Conservation (phyloP, 73 alveolate species). For the Paramecium tetraurelia region DNA sequence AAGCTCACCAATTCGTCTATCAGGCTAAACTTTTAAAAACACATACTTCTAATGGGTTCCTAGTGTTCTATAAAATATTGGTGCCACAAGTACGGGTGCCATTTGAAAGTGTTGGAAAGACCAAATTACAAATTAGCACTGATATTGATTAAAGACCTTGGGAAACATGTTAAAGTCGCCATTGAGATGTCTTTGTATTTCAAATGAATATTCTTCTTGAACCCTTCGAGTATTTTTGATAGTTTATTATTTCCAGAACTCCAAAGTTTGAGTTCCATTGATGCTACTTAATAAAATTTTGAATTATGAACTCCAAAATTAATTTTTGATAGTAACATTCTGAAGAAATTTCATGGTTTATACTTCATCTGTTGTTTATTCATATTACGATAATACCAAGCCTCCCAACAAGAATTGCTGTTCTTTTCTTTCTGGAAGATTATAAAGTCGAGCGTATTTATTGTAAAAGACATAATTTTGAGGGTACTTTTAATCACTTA, state of each 20-base stretch:
- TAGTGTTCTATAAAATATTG: background rate
- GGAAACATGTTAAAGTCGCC: background rate
- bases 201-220: background rate
- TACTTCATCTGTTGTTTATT: background rate
- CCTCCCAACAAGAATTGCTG: background rate
- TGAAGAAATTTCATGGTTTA: background rate
- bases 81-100: background rate
- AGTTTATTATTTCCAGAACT: background rate
- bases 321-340: background rate
- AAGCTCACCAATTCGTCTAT: background rate
- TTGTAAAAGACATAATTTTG: background rate
- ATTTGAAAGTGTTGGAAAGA: background rate
- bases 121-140: background rate
- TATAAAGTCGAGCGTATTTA: background rate
- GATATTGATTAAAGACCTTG: background rate
- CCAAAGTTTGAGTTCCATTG: background rate
- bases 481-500: background rate
- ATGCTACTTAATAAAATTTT: background rate
- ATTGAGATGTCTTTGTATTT: background rate
- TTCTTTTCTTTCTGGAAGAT: background rate
- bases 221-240: background rate
- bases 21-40: background rate
- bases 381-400: background rate
- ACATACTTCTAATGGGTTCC: background rate
- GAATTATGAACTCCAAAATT: background rate